Base-by-base conservation (phyloP, 108 stramenopile genomes). In the Pseudonitzschia pungens region DNA sequence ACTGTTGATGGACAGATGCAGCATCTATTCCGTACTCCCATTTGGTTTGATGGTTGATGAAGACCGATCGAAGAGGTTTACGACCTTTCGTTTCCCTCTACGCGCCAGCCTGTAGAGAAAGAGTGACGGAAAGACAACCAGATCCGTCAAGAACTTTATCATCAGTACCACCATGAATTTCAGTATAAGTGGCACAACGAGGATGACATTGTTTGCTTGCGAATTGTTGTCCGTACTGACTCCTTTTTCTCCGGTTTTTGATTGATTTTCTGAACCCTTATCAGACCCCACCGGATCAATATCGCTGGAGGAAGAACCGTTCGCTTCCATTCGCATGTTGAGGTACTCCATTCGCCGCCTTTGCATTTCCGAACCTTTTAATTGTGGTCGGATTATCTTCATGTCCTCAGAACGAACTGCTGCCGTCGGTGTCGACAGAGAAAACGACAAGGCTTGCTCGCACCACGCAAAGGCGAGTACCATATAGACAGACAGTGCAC, bases 101-200 rank as follows among this genome's bases (percentile, higher is more conserved):
- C 81, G 74, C 11, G 57, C 80, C 70, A 85, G 33, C 67, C 89
- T 76, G 70, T 83, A 90, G 8, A 81, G 67, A 68, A 74, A 84
- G 22, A 90, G 69, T 7, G 78, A 41, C 33, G 89, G 89, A 75
- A 69, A 90, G 0, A 90, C 87, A 0, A 90, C 79, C 15, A 83
- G 43, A 71, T 88, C 89, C 11, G 89, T 87, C 27, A 84, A 72
- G 60, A 90, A 90, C 68, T 90, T 90, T 5, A 90, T 77, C 43
- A 81, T 36, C 32, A 90, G 75, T 0, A 90, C 89, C 21, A 85
- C 75, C n/a, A 79, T 45, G 56, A 90, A 87, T 66, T 90, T 90
- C 73, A 68, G 66, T 43, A 90, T 71, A 0, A 90, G 72, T 5
- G 84, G 84, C 20, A 76, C 73, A 3, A 78, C 65, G 27, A 84